A percentile compares a stretch with the other conserved stretches of the same genome.
Conservation (phyloP, 257 asterid genomes). For the Capsicum rhomboideum region DNA sequence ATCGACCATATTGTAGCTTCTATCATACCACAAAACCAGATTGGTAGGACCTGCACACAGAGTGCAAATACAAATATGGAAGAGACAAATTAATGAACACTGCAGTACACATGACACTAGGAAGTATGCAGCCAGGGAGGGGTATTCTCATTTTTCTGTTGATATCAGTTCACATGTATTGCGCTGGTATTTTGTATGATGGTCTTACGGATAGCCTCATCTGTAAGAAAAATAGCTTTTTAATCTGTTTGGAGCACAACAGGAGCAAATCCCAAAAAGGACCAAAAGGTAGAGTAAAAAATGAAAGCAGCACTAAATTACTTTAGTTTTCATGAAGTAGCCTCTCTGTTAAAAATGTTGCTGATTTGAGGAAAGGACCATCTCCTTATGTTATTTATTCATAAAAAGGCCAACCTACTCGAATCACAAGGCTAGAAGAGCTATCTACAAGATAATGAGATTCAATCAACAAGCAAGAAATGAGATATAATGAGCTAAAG, state of each 20-base stretch:
- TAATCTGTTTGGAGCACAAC: not conserved
- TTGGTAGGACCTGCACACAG: not conserved
- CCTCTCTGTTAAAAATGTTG: not conserved
- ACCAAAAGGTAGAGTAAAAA: not conserved
- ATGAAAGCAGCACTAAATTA: not conserved
- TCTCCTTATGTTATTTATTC: not conserved
- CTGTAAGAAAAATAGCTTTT: not conserved
- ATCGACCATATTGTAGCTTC: not conserved
- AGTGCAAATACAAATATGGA: not conserved
- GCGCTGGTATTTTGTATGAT: not conserved
- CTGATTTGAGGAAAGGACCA: not conserved
- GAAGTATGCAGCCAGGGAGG: not conserved
- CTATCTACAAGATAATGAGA: not conserved
- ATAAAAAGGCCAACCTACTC: not conserved
- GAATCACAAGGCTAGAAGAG: not conserved
- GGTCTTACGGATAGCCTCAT: not conserved
- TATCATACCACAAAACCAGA: not conserved
- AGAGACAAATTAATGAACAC: not conserved
- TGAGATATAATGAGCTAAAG: not conserved
- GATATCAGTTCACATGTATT: not conserved
- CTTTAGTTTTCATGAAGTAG: not conserved
- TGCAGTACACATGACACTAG: not conserved
- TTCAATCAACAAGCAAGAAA: not conserved
- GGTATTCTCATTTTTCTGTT: not conserved
- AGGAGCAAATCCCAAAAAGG: not conserved